Base-by-base conservation (phyloP, 2,329 filamentous ascomycete species). In the Phialophora chinensis region DNA sequence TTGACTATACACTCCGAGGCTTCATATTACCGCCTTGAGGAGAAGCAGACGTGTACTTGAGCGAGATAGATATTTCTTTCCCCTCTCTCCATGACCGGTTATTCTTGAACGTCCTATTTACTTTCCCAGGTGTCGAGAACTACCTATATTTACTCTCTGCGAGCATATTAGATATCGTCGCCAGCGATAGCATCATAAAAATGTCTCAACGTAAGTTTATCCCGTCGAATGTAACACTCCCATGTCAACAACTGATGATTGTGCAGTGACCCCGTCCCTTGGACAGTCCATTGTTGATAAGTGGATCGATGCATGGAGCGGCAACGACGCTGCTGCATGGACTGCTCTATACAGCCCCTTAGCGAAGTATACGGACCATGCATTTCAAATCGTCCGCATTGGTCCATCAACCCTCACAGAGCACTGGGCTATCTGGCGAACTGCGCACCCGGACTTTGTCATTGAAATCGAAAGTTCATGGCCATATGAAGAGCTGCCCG, bases 331-430 rank as follows among this genome's bases (percentile, higher is more conserved):
- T 38, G 27, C 54, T 57, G 27, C 54, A 42, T 57, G 54, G 54
- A 33, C 17, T 31, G 27, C 54, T 35, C 54, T 57, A n/a, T 57
- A 57, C 54, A 35, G 27, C 27, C 54, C 31, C 14, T 38, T 8
- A 11, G 31, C 31, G n/a, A 57, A 57, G 54, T 57, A 57, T 25
- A 57, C 54, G 27, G 54, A 57, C 14, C 54, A 57, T 25, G 54
- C 54, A 33, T 57, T 35, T 38, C 54, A 57, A 57, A 57, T 57
- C 54, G 23, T 57, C 3, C 54, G 54, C 54, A 57, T 57, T 38
- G 54, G 54, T 11, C 27, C 54, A 1, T 57, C 54, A 25, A 57
- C 54, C 17, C 31, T 57, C 17, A 10, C 7, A 42, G 31, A 33
- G 54, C 54, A 57, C 31, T 57, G 54, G 54, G 25, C 6, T 20